Evolutionary conservation across 352 stramenopile genomes (phyloP).

Genomic region (Sclerospora graminicola): DNA sequence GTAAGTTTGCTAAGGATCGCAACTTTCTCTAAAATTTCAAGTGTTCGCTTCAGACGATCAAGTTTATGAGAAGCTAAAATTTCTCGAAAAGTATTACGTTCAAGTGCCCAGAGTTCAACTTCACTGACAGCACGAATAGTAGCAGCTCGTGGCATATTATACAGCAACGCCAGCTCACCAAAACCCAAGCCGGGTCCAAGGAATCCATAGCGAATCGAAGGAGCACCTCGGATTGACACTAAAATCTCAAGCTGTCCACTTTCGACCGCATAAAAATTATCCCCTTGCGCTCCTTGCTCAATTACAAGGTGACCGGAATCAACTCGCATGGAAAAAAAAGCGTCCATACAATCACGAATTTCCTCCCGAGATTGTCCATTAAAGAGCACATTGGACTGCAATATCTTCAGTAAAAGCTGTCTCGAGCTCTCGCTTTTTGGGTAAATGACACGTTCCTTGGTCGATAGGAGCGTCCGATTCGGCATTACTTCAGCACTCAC

Average conservation of each 20-base stretch:
- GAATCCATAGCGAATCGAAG: conserved; percentile 60
- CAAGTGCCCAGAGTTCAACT: conserved; percentile 57
- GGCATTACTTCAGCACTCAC: conserved; percentile 73
- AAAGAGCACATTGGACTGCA: conserved; percentile 73
- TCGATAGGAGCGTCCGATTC: conserved; percentile 49
- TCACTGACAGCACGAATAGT: conserved; percentile 74
- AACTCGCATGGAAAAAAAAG: conserved; percentile 55
- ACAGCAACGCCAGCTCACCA: conserved; percentile 95
- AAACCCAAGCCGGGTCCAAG: conserved; percentile 73
- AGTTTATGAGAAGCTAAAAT: conserved; percentile 70
- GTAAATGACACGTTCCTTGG: conserved; percentile 42
- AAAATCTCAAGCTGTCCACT: conserved; percentile 61
- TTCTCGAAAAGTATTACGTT: conserved; percentile 65
- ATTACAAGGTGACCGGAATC: conserved; percentile 37
- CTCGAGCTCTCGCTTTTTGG: conserved; percentile 48
- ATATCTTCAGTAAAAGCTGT: conserved; percentile 45
- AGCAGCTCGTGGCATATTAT: conserved; percentile 92
- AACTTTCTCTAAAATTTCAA: too few species aligned
- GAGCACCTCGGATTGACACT: conserved; percentile 36
- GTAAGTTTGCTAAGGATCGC: conserved; percentile 66
- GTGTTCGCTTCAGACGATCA: conserved; percentile 41
- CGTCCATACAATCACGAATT: conserved; percentile 55
- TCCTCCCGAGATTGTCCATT: conserved; percentile 45
- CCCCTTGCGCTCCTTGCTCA: conserved; percentile 55
- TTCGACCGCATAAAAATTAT: conserved; percentile 71